Base-by-base conservation (phyloP, 345 rosid genomes). In the Gossypium mustelinum region DNA sequence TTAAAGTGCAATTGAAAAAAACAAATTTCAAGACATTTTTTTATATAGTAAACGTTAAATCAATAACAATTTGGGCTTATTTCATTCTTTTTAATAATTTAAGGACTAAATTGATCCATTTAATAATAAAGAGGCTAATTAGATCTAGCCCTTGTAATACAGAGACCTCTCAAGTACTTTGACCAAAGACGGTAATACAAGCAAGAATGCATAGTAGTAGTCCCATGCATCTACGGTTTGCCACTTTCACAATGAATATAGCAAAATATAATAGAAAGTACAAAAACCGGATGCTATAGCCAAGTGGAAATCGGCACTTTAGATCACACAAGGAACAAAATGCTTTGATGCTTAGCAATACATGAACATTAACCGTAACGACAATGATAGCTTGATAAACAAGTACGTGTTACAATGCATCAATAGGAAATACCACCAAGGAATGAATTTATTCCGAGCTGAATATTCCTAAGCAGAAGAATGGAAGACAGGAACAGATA, bases 401-500 rank as follows among this genome's bases (percentile, higher is more conserved):
- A 24, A 47, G 39, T 11, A 22, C 71, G 2, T 20, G 18, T 45
- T 22, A 12, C 13, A 8, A 22, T 5, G 39, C 24, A 68, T 24
- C 56, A 25, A 6, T 24, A 9, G 72, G 24, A 3, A 61, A 29
- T 0, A 29, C 44, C 44, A 50, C 18, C 12, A 54, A 54, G 57
- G 57, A 54, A 54, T 54, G 20, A 54, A 17, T 54, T 52, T 54
- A 54, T 57, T 13, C 25, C 25, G 22, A 24, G 7, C 71, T 48
- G 14, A 67, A 22, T 34, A 34, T 34, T 34, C 41, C 41, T 34
- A 34, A 34, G 41, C 41, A 34, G 20, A 68, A 47, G 18, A 68
- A 47, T 24, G 43, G 43, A 68, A 93, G 20, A 68, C 56, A 20
- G 12, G 41, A 24, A 55, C 2, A 22, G 54, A 68, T 68, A 47